Conservation (phyloP, 768 basidiomycete species). For the Amanita muscaria region DNA sequence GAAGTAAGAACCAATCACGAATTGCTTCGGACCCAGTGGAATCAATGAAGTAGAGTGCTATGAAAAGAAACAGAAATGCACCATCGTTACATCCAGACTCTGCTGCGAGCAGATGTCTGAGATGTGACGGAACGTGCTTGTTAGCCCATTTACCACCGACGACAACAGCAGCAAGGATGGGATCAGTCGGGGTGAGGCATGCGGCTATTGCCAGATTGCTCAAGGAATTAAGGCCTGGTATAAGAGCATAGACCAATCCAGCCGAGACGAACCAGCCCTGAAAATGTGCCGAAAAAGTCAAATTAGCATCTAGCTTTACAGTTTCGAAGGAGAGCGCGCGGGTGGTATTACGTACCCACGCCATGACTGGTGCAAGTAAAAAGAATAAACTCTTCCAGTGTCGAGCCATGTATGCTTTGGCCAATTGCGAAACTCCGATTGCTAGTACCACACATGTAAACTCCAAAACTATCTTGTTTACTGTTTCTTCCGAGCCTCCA, state of each 20-base stretch:
- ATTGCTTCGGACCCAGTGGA: slow-evolving; percentile 51
- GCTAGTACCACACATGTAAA: slow-evolving; percentile 89
- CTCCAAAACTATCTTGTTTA: slow-evolving; percentile 83
- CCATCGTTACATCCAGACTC: slow-evolving; percentile 97
- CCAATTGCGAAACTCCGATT: slow-evolving; percentile 98
- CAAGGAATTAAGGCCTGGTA: slow-evolving; percentile 85
- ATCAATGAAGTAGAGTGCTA: slow-evolving; percentile 84
- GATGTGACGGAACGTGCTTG: slow-evolving; percentile 88
- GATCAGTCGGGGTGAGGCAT: slow-evolving; percentile 90
- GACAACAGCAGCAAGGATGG: slow-evolving; percentile 86
- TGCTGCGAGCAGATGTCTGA: slow-evolving; percentile 54
- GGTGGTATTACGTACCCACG: slow-evolving; percentile 51
- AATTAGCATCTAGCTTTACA: background rate
- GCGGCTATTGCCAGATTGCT: slow-evolving; percentile 87
- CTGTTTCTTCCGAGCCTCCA: slow-evolving; percentile 30
- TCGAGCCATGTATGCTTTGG: slow-evolving; percentile 82
- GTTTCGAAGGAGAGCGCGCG: too few relatives aligned
- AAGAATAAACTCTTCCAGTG: slow-evolving; percentile 90
- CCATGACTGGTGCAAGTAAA: slow-evolving; percentile 75
- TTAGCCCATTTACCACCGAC: slow-evolving; percentile 96
- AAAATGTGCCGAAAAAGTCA: slow-evolving; percentile 4
- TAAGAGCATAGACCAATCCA: slow-evolving; percentile 82
- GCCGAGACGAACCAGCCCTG: slow-evolving; percentile 95
- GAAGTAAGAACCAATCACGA: slow-evolving; percentile 77
- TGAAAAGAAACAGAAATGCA: slow-evolving; percentile 88